Evolutionary conservation across 2,329 filamentous ascomycete genomes (phyloP), one percentile per base, ranked within the genome.

Genomic region (Metarhizium robertsii): DNA sequence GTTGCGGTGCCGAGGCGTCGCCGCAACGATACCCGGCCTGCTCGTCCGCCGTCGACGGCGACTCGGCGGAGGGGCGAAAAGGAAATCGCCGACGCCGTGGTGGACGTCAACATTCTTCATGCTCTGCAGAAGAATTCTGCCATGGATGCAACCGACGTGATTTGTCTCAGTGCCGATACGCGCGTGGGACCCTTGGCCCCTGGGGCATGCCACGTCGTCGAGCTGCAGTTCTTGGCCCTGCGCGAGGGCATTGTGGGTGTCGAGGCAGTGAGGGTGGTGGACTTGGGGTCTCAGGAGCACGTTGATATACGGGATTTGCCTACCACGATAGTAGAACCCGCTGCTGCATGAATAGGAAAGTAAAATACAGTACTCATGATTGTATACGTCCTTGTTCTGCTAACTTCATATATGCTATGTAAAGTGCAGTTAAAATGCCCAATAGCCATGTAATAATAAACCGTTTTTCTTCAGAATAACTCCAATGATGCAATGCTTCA

Each of bases 251-350:
- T 89, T 36, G 76, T 89, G 34, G 78, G 79, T n/a, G 69, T 92
- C 2, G 88, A 92, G 62, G 84, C 85, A 2, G 76, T 92, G 20
- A 76, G 87, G 52, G 81, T 92, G 1, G 77, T 92, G 3, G 89
- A 94, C 67, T 67, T 92, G 57, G 81, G 76, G 25, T 87, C 82
- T 38, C 85, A 89, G 64, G 87, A 92, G 71, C 86, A 88, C 65
- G 85, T 89, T 3, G 88, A 92, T 68, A 84, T 92, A 54, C 79
- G 81, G 58, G 86, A 92, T 58, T 67, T 94, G 60, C 89, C 89
- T 0, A 83, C 80, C 48, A 81, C 90, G 62, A 71, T 90, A 53
- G 77, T 86, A 16, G 70, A 75, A 57, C 66, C 68, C 25, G 61
- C 61, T 18, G 64, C 61, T 20, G 63, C 63, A 57, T 67, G 40